Conservation (phyloP, 2,329 filamentous ascomycete species). For the Huntiella decipiens region DNA sequence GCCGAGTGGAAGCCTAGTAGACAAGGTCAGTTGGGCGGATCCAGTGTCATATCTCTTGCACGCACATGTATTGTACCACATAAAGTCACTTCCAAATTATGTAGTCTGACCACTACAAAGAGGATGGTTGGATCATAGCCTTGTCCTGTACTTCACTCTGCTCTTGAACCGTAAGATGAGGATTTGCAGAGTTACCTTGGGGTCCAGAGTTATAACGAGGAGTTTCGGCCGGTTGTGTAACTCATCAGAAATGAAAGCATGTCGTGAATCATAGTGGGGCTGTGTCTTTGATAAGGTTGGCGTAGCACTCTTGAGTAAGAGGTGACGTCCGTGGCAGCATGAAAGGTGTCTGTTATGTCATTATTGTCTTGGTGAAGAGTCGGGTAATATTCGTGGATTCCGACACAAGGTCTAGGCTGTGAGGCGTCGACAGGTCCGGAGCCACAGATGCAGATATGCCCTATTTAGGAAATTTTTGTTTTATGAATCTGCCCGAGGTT, state of each 20-base stretch:
- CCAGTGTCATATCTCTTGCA: not conserved
- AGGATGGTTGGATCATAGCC: conserved; percentile 52
- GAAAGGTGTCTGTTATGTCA: conserved; percentile 28
- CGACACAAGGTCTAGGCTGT: conserved; percentile 43
- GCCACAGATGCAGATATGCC: conserved; percentile 51
- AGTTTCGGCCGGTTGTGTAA: conserved; percentile 42
- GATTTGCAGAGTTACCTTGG: conserved; percentile 31
- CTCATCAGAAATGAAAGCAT: conserved; percentile 50
- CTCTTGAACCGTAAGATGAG: conserved; percentile 44
- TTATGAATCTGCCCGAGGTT: too few species aligned
- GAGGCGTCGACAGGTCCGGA: conserved; percentile 47
- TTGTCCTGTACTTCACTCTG: conserved; percentile 56
- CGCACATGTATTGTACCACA: conserved; percentile 40
- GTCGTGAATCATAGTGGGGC: conserved; percentile 38
- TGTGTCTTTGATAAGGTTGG: conserved; percentile 29
- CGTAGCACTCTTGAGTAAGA: conserved; percentile 41
- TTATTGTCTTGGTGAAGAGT: not conserved
- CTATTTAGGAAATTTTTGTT: conserved; percentile 23
- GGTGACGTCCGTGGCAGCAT: conserved; percentile 48
- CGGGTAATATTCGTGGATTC: conserved; percentile 31
- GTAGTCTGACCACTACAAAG: conserved; percentile 36
- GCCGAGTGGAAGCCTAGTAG: conserved; percentile 47
- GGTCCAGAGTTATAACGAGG: conserved; percentile 29
- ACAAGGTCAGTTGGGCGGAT: not conserved
- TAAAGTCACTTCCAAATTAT: conserved; percentile 30